Conservation (phyloP, 164 flowering plant species). For the Brasenia schreberi region DNA sequence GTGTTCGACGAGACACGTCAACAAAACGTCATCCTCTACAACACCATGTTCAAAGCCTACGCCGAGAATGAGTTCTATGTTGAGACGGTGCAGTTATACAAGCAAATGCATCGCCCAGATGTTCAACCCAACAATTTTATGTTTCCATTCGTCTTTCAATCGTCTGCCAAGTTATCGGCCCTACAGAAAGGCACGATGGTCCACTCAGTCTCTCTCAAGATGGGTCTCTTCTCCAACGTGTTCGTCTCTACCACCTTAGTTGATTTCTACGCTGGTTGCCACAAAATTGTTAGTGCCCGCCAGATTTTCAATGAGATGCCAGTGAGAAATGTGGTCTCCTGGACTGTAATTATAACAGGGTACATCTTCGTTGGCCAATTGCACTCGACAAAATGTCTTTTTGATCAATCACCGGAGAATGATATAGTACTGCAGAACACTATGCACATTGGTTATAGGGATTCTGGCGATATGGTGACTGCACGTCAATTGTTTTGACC, state of each 20-base stretch:
- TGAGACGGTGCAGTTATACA: slow-evolving; percentile 28
- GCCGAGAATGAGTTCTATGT: slow-evolving; percentile 19
- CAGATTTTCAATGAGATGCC: slow-evolving; percentile 46
- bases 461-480: slow-evolving; percentile 26
- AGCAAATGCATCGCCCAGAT: slow-evolving; percentile 25
- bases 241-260: slow-evolving; percentile 52
- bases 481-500: slow-evolving; percentile 43
- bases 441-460: slow-evolving; percentile 49
- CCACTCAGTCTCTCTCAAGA: slow-evolving; percentile 34
- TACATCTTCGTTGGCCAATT: slow-evolving; percentile 28
- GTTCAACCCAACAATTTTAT: slow-evolving; percentile 43
- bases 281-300: slow-evolving; percentile 25
- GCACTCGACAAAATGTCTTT: slow-evolving; percentile 33
- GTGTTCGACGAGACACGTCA: slow-evolving; percentile 37
- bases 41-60: slow-evolving; percentile 51
- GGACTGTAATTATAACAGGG: slow-evolving; percentile 50
- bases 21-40: slow-evolving; percentile 33
- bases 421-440: slow-evolving; percentile 60
- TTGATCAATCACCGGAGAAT: slow-evolving; percentile 43
- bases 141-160: slow-evolving; percentile 45
- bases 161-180: slow-evolving; percentile 28
- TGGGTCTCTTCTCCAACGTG: slow-evolving; percentile 33
- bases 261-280: slow-evolving; percentile 37
- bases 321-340: slow-evolving; percentile 44
- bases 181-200: slow-evolving; percentile 33